Base-by-base conservation (phyloP, 305 asterid species). In the Lippia alba region DNA sequence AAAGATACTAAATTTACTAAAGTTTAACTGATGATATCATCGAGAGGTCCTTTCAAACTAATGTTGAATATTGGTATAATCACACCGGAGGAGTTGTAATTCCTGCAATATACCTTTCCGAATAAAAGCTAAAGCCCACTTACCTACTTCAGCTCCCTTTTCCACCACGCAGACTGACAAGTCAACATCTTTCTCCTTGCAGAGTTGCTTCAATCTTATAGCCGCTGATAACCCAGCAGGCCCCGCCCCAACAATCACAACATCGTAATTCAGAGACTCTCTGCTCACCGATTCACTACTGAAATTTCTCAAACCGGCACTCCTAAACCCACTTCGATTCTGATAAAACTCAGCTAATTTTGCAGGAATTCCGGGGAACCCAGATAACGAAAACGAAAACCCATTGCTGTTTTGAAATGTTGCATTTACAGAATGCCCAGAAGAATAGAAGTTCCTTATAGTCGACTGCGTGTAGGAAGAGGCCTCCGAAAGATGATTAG, bases 191-290 rank as follows among this genome's bases (percentile, higher is more conserved):
- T 84, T 92, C 70, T 86, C 87, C 74, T 76, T 80, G 84, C 99
- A 90, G 65, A 94, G 68, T 44, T 94, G 99, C 81, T 94, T 94
- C 86, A 94, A 78, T 66, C 82, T 83, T 67, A 94, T 92, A 39
- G 99, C 99, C 4, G 99, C 96, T 5, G 99, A 94, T 61, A 94
- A 74, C 12, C 99, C 99, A 76, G 99, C 97, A 56, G 99, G 98
- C 3, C 99, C 99, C 9, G 94, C 99, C 72, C 99, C 99, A 77
- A 94, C 96, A 72, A 94, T 85, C 73, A 94, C 97, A 70, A 89
- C 97, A 73, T 94, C 99, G 78, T 94, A 94, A 18, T 89, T 81
- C 73, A 94, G 73, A 57, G 83, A 78, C 76, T 94, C 99, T 73
- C 98, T 78, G 72, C 74, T 34, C 75, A 69, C 80, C 24, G 86